Conservation (phyloP, 345 rosid genomes). For the Sisymbrium altissimum region DNA sequence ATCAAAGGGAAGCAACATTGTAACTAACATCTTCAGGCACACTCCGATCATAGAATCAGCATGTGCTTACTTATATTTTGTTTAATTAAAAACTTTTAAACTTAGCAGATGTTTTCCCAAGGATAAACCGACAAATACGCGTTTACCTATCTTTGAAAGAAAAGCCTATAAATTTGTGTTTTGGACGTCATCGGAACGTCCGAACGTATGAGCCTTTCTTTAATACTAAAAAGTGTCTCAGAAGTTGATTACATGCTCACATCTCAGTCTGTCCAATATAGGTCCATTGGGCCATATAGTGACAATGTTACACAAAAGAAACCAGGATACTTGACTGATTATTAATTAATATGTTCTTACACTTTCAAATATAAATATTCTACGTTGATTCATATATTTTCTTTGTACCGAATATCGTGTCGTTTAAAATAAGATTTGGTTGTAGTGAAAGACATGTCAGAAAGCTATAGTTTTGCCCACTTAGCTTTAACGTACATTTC, state of each 20-base stretch:
- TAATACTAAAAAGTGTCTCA: not conserved
- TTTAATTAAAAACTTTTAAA: not conserved
- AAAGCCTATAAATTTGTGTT: not conserved
- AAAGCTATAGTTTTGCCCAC: slow-evolving; percentile 9
- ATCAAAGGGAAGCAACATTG: too few relatives aligned
- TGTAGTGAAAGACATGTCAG: slow-evolving; percentile 22
- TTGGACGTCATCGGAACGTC: not conserved
- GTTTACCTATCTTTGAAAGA: not conserved
- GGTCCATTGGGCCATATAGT: not conserved
- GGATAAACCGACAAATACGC: not conserved
- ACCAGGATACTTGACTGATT: not conserved
- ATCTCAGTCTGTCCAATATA: not conserved
- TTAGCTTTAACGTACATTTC: slow-evolving; percentile 28
- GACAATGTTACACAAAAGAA: not conserved
- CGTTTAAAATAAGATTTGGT: not conserved
- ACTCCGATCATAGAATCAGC: not conserved
- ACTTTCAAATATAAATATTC: not conserved
- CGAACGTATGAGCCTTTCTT: not conserved
- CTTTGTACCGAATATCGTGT: not conserved
- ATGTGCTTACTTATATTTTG: not conserved
- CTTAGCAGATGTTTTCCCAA: not conserved
- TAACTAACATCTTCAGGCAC: too few relatives aligned
- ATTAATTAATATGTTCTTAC: not conserved
- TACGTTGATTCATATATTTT: not conserved
- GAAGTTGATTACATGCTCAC: not conserved